Evolutionary conservation across 2,329 filamentous ascomycete species (phyloP).

Genomic region (Aspergillus sp.): DNA sequence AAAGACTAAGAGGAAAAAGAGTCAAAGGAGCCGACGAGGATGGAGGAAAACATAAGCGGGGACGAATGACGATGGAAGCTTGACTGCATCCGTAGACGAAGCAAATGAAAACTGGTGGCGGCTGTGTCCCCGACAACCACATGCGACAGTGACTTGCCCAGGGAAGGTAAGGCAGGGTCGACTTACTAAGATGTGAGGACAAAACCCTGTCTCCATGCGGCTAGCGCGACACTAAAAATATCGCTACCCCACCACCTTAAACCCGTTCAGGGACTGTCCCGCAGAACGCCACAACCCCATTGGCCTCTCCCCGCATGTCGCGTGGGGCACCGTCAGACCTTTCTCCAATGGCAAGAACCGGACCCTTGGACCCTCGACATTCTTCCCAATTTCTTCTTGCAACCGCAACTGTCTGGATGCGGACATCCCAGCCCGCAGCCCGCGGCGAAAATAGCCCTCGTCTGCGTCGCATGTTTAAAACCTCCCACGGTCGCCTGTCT

Average conservation of each 20-base stretch:
- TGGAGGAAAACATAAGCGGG: background rate
- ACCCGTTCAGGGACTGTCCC: background rate
- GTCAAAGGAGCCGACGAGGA: background rate
- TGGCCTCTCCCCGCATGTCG: background rate
- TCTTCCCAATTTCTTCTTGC: background rate
- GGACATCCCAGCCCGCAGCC: background rate
- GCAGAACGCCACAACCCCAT: background rate
- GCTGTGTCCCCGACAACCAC: conserved; percentile 22
- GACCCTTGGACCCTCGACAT: background rate
- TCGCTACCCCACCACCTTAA: background rate
- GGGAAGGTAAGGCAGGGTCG: too few species aligned
- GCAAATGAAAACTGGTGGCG: conserved; percentile 10
- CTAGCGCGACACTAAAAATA: background rate
- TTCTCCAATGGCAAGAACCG: background rate
- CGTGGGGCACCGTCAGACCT: background rate
- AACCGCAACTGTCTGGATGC: background rate
- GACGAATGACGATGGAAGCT: background rate
- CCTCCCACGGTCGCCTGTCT: too few species aligned
- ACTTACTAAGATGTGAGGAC: too few species aligned
- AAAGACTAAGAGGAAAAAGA: conserved; percentile 7
- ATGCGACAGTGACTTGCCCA: too few species aligned
- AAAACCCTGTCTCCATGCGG: background rate
- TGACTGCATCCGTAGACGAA: conserved; percentile 11
- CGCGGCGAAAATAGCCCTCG: background rate
- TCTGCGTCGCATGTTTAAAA: background rate